Evolutionary conservation across 2,329 filamentous ascomycete species (phyloP), one percentile per base, ranked within the genome.

Genomic region (Rhinocladiella similis): DNA sequence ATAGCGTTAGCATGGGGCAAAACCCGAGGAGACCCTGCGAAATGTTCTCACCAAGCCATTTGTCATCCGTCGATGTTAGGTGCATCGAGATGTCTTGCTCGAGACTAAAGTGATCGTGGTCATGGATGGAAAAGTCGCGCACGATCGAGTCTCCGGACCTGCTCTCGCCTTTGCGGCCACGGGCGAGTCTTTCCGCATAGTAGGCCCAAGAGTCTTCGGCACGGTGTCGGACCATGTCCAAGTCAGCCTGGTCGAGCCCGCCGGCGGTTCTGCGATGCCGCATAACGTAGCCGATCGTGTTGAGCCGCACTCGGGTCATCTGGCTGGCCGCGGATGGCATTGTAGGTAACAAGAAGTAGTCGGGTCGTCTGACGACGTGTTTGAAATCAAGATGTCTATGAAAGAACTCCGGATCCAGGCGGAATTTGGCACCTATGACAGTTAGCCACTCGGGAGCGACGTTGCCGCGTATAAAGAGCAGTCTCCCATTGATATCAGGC

Each of bases 371-470:
- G 18, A 16, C 13, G 25, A 50, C 6, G 7, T 45, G 16, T 29
- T 22, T 22, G 47, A 59, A 63, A 19, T 63, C 57, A 7, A 63
- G 41, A 36, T 59, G 58, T 19, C 61, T 47, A 3, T 48, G 35
- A 35, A 63, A 57, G 33, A 59, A 61, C 27, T 64, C 62, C 2
- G 62, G 61, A 47, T 64, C 61, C 9, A 64, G 46, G 12, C 43
- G 29, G 33, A 54, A 64, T n/a, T 48, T 52, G 19, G 48, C 45
- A 9, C 62, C 62, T 25, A 63, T 45, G 14, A 35, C 33, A 38
- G 41, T 43, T 12, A 64, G 42, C 54, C 57, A 64, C 35, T 47
- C 49, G 10, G 47, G 27, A 33, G 47, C 42, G 22, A 25, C 22
- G 22, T 25, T 25, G 22, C 22, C 22, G 7, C 22, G 38, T 41